A percentile compares a stretch with the other conserved stretches of the same genome.
phyloP scores from a whole-genome alignment of 371 early-diverging fungal species.

The Blastocladiella emersonii region DNA sequence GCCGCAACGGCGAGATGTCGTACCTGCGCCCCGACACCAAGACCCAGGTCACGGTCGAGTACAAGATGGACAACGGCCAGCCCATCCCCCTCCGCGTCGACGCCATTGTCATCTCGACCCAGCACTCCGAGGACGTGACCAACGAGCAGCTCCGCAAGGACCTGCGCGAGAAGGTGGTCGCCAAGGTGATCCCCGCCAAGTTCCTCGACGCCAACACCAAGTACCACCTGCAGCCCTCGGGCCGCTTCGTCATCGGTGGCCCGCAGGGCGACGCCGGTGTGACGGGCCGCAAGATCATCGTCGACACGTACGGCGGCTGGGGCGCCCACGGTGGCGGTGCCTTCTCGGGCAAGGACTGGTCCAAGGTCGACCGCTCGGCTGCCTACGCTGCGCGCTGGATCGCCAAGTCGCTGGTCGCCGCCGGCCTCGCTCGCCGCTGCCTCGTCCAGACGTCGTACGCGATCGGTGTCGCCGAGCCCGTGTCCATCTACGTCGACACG shows the following conservation, averaged over 20 bases:
- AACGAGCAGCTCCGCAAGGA: constrained; percentile 72
- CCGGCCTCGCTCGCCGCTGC: constrained; percentile 85
- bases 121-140: constrained; percentile 84
- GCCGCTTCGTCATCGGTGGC: constrained; percentile 98
- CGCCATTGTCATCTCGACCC: constrained; percentile 96
- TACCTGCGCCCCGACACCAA: constrained; percentile 98
- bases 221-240: constrained; percentile 97
- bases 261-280: constrained; percentile 99
- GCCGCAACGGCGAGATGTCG: constrained; percentile 73
- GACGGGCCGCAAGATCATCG: constrained; percentile 99
- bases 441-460: constrained; percentile 98
- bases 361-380: constrained; percentile 99
- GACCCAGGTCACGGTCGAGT: constrained; percentile 99
- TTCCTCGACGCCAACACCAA: constrained; percentile 78
- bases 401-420: constrained; percentile 89
- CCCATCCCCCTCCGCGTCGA: constrained; percentile 92
- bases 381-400: constrained; percentile 99
- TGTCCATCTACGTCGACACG: constrained; percentile 93
- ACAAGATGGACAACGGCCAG: constrained; percentile 85
- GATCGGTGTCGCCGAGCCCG: constrained; percentile 97
- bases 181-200: constrained; percentile 84
- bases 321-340: constrained; percentile 99
- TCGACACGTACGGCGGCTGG: constrained; percentile 95
- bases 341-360: constrained; percentile 99
- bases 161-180: constrained; percentile 86